Percentiles rank a stretch among this genome's conserved stretches.
These are phyloP conservation scores for Solanum pimpinellifolium DNA, from an alignment of 257 asterid species.

Conservation along the genomic window DNA sequence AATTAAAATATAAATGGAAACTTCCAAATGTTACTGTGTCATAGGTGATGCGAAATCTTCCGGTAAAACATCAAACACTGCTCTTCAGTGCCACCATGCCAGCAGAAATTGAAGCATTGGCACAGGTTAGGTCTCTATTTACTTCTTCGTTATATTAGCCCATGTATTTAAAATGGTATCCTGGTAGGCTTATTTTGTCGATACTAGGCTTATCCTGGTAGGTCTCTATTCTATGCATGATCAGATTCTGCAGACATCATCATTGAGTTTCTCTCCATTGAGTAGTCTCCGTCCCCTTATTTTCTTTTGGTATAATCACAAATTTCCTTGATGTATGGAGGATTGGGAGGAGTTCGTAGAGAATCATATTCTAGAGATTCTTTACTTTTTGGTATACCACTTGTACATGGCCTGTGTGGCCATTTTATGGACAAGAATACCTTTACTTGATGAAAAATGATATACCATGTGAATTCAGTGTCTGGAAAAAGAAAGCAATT, in stretches of 20 bases:
- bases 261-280: neutral
- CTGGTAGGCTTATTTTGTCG: neutral
- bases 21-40: slow-evolving; percentile 3
- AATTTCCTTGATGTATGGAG: neutral
- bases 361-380: neutral
- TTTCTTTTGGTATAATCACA: neutral
- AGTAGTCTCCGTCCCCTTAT: neutral
- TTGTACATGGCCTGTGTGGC: neutral
- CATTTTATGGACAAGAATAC: neutral
- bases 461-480: neutral
- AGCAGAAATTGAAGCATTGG: slow-evolving; percentile 72
- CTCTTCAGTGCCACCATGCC: slow-evolving; percentile 96
- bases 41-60: slow-evolving; percentile 83
- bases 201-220: neutral
- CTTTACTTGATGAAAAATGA: neutral
- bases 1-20: neutral
- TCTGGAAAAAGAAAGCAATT: neutral
- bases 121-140: slow-evolving; percentile 42
- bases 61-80: slow-evolving; percentile 70
- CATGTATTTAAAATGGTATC: neutral
- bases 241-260: neutral
- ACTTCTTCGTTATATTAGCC: neutral
- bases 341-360: neutral
- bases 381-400: neutral
- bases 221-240: neutral